These are phyloP conservation scores for Isatis tinctoria DNA, from an alignment of 345 rosid species.

Conservation along the genomic window DNA sequence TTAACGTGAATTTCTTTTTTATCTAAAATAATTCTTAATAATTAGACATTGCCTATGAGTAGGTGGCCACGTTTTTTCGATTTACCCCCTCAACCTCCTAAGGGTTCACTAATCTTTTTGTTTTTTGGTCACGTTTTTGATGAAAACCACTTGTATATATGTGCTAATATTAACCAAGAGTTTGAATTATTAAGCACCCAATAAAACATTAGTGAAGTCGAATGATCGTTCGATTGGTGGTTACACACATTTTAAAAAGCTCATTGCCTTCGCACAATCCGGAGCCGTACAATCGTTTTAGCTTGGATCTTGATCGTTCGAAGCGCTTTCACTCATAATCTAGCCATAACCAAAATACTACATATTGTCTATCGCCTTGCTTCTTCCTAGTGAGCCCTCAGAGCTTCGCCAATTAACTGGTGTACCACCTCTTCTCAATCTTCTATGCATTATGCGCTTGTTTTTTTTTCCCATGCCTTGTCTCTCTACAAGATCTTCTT, in stretches of 20 bases:
- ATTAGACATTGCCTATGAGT: conserved; percentile 17
- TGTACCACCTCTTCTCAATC: background rate
- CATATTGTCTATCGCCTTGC: background rate
- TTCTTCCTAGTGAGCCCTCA: background rate
- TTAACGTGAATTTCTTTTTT: background rate
- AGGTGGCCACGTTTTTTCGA: conserved; percentile 31
- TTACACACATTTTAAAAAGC: background rate
- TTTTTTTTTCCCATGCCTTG: background rate
- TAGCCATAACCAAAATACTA: background rate
- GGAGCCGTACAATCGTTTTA: background rate
- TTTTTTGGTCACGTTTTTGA: background rate
- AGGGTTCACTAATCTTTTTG: conserved; percentile 10
- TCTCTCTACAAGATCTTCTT: background rate
- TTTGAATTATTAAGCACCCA: background rate
- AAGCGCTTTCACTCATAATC: background rate
- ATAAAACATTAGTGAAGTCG: conserved; percentile 3
- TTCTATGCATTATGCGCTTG: background rate
- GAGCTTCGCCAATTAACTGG: background rate
- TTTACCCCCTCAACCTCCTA: conserved; percentile 26
- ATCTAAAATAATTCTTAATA: background rate
- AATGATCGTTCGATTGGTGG: conserved; percentile 21
- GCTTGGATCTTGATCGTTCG: background rate
- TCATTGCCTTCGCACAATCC: background rate
- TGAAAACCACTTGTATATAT: background rate
- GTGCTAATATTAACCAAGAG: background rate